phyloP scores from a whole-genome alignment of 2,329 filamentous ascomycete genomes.

The Colletotrichum falcatum region DNA sequence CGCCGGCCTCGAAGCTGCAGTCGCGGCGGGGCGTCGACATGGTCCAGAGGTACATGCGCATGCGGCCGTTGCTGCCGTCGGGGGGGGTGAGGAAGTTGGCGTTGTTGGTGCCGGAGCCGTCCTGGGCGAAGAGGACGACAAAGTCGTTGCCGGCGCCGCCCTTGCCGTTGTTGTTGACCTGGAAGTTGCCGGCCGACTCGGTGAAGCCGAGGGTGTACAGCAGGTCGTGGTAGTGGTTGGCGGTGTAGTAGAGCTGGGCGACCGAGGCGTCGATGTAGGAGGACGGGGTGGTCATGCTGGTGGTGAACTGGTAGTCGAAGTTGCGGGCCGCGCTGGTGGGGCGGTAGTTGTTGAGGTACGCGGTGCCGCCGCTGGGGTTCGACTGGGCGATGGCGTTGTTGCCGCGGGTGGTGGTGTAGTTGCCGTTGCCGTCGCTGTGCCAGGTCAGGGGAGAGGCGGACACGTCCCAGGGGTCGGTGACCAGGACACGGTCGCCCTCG shows the following conservation, averaged over 20 bases:
- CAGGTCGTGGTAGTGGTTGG: constrained; percentile 66
- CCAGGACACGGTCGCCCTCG: constrained; percentile 54
- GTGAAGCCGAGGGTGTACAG: constrained; percentile 66
- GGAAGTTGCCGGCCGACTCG: constrained; percentile 66
- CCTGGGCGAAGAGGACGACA: constrained; percentile 64
- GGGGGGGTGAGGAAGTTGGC: constrained; percentile 63
- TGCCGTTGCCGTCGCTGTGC: no score
- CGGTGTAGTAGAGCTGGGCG: constrained; percentile 67
- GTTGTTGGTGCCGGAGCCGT: constrained; percentile 62
- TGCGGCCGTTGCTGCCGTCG: constrained; percentile 59
- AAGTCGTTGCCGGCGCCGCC: constrained; percentile 61
- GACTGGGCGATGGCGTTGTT: constrained; percentile 66
- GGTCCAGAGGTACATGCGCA: constrained; percentile 69
- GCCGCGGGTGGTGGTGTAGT: constrained; percentile 51
- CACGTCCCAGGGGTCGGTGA: constrained; percentile 59
- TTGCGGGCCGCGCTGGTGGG: constrained; percentile 53
- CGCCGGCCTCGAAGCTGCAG: constrained; percentile 68
- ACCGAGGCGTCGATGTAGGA: constrained; percentile 62
- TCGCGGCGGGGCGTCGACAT: constrained; percentile 61
- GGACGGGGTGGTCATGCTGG: constrained; percentile 47
- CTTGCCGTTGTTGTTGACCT: constrained; percentile 61
- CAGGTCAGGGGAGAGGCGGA: neutral
- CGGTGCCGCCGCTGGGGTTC: constrained; percentile 57
- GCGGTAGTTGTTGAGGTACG: constrained; percentile 50
- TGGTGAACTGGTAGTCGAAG: constrained; percentile 56